Evolutionary conservation across 2,329 filamentous ascomycete species (phyloP), one percentile per base, ranked within the genome.

Genomic region (Madurella fahalii): DNA sequence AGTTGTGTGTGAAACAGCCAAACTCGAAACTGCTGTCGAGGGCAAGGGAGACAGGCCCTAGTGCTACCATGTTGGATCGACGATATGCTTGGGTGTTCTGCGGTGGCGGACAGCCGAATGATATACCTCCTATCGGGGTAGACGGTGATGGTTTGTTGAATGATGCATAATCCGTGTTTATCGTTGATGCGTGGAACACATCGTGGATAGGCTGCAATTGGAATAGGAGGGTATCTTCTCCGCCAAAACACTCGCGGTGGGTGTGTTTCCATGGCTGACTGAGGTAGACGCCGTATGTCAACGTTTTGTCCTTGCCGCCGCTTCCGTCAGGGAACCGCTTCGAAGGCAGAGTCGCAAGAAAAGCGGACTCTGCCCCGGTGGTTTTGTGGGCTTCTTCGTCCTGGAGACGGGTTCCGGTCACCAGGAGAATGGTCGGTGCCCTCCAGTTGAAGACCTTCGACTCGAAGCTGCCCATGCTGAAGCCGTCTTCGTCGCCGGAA

Each of bases 391-490:
- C 68, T 1, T 77, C 72, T 40, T 69, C 65, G 17, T 79, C 72
- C 2, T 74, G 68, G 7, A 90, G 74, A 5, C 85, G 77, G 4
- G 78, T 81, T 17, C 87, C 87, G 17, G 81, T 81, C 1, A 90
- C 83, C 1, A 91, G 76, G 11, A 91, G 74, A 16, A 91, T 80
- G 0, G 87, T 89, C 0, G 87, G 87, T 0, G 86, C 86, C 41
- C 81, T 77, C 87, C 87, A 91, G 67, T 90, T 87, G 71, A 90
- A 87, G 2, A 89, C 84, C 61, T 84, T 85, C 17, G 84, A 80
- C 65, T 90, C 85, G 59, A 90, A 90, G 52, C 84, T 86, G 18
- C 87, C 86, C 82, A 90, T 86, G 17, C 85, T 89, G 69, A 90
- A 91, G 5, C 87, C 87, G 12, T 85, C 82, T 25, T 83, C 80